phyloP scores from a whole-genome alignment of 331 rosid species.

The Erythrophleum ivorense region DNA sequence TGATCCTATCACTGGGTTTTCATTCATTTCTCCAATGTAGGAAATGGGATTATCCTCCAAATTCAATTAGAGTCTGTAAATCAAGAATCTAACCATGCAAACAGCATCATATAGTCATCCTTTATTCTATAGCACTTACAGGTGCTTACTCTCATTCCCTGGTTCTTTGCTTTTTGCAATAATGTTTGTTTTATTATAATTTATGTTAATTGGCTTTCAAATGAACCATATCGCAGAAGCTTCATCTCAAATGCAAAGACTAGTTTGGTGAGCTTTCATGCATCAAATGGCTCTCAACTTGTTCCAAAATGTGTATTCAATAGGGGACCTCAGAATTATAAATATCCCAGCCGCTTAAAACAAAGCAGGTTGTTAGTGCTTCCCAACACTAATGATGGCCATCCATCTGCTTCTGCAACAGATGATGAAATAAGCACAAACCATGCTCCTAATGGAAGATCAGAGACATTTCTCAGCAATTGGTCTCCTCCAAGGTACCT shows the following conservation, averaged over 20 bases:
- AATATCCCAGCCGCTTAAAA: constrained; percentile 28
- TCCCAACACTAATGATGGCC: constrained; percentile 62
- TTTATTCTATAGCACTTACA: constrained; percentile 55
- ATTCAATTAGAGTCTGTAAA: constrained; percentile 25
- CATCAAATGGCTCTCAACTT: constrained; percentile 43
- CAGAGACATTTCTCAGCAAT: constrained; percentile 52
- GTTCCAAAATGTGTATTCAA: constrained; percentile 39
- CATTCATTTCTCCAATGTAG: constrained; percentile 7
- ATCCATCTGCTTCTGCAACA: constrained; percentile 51
- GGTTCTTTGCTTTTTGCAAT: not conserved
- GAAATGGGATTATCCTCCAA: constrained; percentile 37
- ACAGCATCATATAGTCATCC: constrained; percentile 56
- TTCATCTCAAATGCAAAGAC: constrained; percentile 37
- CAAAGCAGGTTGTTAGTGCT: constrained; percentile 55
- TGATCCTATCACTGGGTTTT: constrained; percentile 3
- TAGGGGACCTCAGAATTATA: constrained; percentile 45
- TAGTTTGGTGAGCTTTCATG: constrained; percentile 43
- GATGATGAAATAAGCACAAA: constrained; percentile 62
- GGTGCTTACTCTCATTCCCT: constrained; percentile 45
- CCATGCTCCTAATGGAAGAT: constrained; percentile 52
- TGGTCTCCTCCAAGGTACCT: constrained; percentile 91
- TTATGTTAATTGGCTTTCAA: constrained; percentile 31
- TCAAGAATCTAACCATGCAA: constrained; percentile 64
- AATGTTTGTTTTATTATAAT: not conserved
- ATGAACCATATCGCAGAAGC: constrained; percentile 53